Evolutionary conservation across 2,329 filamentous ascomycete species (phyloP), one percentile per base, ranked within the genome.

Genomic region (Colletotrichum zoysiae): DNA sequence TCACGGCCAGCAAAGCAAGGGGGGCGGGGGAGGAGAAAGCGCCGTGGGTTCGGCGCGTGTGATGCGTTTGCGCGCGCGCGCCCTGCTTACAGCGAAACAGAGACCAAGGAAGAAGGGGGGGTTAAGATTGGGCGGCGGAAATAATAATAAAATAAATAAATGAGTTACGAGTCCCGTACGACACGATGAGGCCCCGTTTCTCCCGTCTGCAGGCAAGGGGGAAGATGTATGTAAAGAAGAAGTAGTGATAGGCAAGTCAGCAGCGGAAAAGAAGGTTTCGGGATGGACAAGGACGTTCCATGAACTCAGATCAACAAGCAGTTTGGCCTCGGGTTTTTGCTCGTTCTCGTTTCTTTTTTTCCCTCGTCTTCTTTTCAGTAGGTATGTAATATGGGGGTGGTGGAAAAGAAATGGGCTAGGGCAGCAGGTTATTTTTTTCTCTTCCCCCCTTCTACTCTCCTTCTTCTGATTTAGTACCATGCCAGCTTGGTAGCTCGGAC

Each of bases 251-350:
- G 59, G 56, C 57, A 23, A 44, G 33, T 30, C 12, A 68, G 20
- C 38, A 26, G 18, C 16, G 30, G 30, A 8, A 40, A 62, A 67
- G 56, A 60, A 26, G 12, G 30, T 38, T 35, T 57, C 57, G 51
- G 58, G 57, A 58, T 62, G 23, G 64, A 71, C 69, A 68, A 68
- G 69, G 69, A 68, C 58, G 57, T 71, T 59, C 65, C 69, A 71
- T 71, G 69, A 40, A 71, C 42, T 26, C 14, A 7, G 18, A 38
- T 40, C n/a, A 51, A 53, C 44, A 63, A 44, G 35, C 40, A 58
- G 65, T 68, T 68, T 63, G 44, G 53, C 59, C 69, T 56, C 53
- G 44, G 61, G 51, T 67, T 67, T 67, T 62, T 6, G 26, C 50
- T 53, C 50, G 14, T 30, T 53, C 50, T 5, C 23, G 30, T 26